A percentile compares a stretch with the other conserved stretches of the same genome.
phyloP scores from a whole-genome alignment of 2,329 filamentous ascomycete genomes.

The Colletotrichum coccodes region DNA sequence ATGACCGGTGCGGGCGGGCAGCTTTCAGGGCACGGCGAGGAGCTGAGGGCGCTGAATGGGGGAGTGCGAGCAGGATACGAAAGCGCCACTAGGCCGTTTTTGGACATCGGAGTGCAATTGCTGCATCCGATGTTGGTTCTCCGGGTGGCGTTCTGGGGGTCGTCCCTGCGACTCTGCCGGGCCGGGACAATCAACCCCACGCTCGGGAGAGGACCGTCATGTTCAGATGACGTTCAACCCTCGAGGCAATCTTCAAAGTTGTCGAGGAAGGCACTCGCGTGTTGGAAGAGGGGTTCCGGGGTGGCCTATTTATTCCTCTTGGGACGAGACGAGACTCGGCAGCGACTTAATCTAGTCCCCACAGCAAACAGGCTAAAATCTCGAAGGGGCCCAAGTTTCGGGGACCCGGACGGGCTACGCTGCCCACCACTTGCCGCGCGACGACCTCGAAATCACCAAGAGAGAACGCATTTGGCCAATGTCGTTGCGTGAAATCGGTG shows the following conservation, averaged over 20 bases:
- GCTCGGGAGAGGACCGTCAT: background rate
- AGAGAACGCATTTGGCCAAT: background rate
- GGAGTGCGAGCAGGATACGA: background rate
- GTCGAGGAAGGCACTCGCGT: background rate
- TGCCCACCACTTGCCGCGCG: background rate
- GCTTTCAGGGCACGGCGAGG: background rate
- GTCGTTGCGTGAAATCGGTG: background rate
- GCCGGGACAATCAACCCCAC: background rate
- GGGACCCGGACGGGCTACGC: background rate
- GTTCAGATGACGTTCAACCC: background rate
- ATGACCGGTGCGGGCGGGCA: background rate
- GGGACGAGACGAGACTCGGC: background rate
- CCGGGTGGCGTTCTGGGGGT: background rate
- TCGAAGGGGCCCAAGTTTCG: background rate
- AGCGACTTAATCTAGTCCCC: background rate
- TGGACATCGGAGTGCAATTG: background rate
- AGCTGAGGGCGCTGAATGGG: background rate
- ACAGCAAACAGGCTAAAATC: background rate
- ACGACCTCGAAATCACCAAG: background rate
- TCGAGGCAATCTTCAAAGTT: background rate
- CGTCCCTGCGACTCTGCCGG: background rate
- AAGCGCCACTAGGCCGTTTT: conserved; percentile 6
- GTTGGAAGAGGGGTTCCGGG: background rate
- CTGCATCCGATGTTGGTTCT: background rate
- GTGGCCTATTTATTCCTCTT: background rate